Evolutionary conservation across 805 yeast genomes (phyloP), one percentile per base, ranked within the genome.

Genomic region (Candida taoyuanica): DNA sequence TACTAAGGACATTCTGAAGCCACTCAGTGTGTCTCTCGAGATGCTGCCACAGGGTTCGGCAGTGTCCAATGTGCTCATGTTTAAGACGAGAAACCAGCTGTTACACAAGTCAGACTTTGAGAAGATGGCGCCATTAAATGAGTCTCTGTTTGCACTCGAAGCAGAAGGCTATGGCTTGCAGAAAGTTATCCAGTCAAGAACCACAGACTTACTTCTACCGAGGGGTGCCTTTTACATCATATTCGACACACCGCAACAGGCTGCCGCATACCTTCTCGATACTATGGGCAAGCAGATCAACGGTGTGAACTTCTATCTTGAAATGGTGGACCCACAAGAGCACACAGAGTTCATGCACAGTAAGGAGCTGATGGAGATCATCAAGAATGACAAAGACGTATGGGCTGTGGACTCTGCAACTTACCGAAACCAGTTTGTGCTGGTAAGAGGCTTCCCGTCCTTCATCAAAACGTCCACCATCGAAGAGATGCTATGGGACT

Each of bases 201-300:
- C 71, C 43, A 72, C 76, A 0, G 34, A 53, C 3, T 68, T 62
- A 14, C 52, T 81, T 17, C 45, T 59, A 27, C 68, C 73, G 20
- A 59, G 66, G 42, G 71, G 73, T 29, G 65, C 70, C 5, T 78
- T 76, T 53, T 81, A 71, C 52, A 55, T 82, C 25, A 53, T 75
- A 6, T 82, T 82, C 50, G 62, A 63, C 5, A 57, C 62, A 28
- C 52, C 56, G 27, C 62, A 65, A 18, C 70, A 68, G 15, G 85
- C 87, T 0, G 64, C 73, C 16, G 64, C 64, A 4, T 81, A 71
- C 53, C 66, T 64, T 56, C 51, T 64, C 16, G 84, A 78, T 46
- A 72, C 81, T 1, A 41, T 53, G 11, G 67, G 69, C 7, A 68
- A 71, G 37, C 61, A 63, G 38, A 50, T 80, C 25, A 72, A 78